Evolutionary conservation across 257 asterid genomes (phyloP), one percentile per base, ranked within the genome.

Genomic region (Capsicum baccatum): DNA sequence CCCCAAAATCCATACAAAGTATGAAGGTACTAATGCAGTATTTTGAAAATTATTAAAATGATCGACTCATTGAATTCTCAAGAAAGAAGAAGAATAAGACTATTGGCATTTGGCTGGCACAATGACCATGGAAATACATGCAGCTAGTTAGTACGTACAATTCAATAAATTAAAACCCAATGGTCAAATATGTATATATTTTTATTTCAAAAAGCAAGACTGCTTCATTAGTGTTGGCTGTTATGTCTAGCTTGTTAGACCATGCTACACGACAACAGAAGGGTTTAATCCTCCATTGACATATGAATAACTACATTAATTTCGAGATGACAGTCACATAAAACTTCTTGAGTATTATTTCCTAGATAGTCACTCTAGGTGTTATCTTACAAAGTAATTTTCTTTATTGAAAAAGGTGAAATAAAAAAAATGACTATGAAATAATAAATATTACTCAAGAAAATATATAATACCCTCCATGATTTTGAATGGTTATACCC

Each of bases 21-120:
- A 33, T 33, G 73, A 33, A 66, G n/a, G 16, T 66, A 11, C 73
- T 33, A 11, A 2, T 66, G 9, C 35, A 70, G 37, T 56, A 44
- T 71, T 71, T 71, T 71, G 57, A 44, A 44, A 44, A 71, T 42
- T 71, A 68, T 69, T 69, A 39, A 44, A 71, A n/a, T 2, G 33
- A 71, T 71, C 44, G 79, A 42, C 57, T 17, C 56, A 19, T 71
- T 26, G 17, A 71, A 71, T 42, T 17, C 57, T 17, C 37, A 44
- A 71, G 16, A 44, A 39, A 16, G 79, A 70, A 70, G 35, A 70
- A 44, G 15, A 44, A 70, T 44, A 70, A 44, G 79, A 70, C 35
- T 68, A 33, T 67, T 66, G 74, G 33, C 33, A 39, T 3, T 39
- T 39, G 44, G 44, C 44, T 39, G 73, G 54, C 37, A 14, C 78